A percentile compares a stretch with the other conserved stretches of the same genome.
Evolutionary conservation across 495 filamentous ascomycete genomes (phyloP).

Genomic region (Aspergillus heteromorphus): DNA sequence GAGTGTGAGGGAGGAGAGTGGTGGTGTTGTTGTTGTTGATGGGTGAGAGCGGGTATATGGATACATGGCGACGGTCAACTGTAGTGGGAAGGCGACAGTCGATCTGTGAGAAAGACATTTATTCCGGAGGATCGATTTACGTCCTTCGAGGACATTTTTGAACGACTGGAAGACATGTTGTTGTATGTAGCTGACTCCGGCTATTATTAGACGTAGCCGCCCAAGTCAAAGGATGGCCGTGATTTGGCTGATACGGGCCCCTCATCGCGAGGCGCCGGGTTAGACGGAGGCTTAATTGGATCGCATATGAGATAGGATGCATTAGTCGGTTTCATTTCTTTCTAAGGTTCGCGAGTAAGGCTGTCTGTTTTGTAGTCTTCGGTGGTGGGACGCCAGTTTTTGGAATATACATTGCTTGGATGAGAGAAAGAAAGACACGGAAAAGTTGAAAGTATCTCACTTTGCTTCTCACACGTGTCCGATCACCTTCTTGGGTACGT

Average conservation of each 20-base stretch:
- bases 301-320: not conserved
- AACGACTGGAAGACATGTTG: not conserved
- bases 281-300: not conserved
- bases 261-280: too few species aligned
- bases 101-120: too few species aligned
- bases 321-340: too few species aligned
- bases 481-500: slow-evolving; percentile 42
- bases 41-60: not conserved
- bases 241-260: not conserved
- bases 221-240: not conserved
- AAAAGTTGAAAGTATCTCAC: too few species aligned
- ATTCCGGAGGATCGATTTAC: not conserved
- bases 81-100: too few species aligned
- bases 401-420: too few species aligned
- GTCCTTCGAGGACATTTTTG: not conserved
- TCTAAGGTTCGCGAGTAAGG: too few species aligned
- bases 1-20: not conserved
- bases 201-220: not conserved
- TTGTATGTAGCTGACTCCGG: not conserved
- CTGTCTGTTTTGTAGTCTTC: too few species aligned
- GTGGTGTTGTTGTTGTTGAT: not conserved
- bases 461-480: slow-evolving; percentile 13
- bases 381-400: too few species aligned
- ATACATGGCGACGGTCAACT: too few species aligned
- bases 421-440: too few species aligned